Conservation (phyloP, 805 yeast genomes). For the Tetrapisispora iriomotensis region DNA sequence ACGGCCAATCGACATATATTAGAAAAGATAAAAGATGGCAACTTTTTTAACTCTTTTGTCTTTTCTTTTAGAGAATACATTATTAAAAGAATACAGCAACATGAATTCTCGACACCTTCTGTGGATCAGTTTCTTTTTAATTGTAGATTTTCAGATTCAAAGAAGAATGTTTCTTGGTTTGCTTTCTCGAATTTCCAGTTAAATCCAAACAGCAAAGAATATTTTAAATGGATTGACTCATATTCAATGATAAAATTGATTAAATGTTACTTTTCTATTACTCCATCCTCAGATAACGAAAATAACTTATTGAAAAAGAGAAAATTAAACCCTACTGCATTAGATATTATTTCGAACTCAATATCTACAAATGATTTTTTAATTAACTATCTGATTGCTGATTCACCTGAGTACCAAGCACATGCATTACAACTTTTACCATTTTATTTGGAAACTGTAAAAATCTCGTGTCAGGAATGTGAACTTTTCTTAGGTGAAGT, state of each 20-base stretch:
- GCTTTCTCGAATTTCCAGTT: slow-evolving; percentile 13
- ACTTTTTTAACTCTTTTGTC: not conserved
- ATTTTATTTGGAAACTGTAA: slow-evolving; percentile 7
- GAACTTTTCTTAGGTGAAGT: slow-evolving; percentile 7
- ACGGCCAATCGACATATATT: not conserved
- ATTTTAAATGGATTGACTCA: slow-evolving; percentile 13
- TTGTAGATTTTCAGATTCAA: not conserved
- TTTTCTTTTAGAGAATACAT: slow-evolving; percentile 11
- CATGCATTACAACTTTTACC: slow-evolving; percentile 17
- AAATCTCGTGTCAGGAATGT: slow-evolving; percentile 2
- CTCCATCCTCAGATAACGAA: slow-evolving; percentile 1
- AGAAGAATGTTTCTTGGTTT: slow-evolving; percentile 9
- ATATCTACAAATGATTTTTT: slow-evolving; percentile 12
- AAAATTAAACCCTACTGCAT: slow-evolving; percentile 8
- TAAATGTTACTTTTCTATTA: slow-evolving; percentile 8
- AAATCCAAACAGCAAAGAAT: not conserved
- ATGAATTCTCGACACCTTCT: slow-evolving; percentile 8
- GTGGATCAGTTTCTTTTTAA: slow-evolving; percentile 1
- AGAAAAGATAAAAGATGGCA: not conserved
- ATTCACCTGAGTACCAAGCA: slow-evolving; percentile 4
- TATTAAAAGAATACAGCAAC: slow-evolving; percentile 4
- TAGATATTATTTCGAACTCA: slow-evolving; percentile 10
- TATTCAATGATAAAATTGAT: slow-evolving; percentile 12
- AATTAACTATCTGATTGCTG: slow-evolving; percentile 8
- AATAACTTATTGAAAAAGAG: slow-evolving; percentile 16